Evolutionary conservation across 257 asterid genomes (phyloP).

Genomic region (Salvia rosmarinus): DNA sequence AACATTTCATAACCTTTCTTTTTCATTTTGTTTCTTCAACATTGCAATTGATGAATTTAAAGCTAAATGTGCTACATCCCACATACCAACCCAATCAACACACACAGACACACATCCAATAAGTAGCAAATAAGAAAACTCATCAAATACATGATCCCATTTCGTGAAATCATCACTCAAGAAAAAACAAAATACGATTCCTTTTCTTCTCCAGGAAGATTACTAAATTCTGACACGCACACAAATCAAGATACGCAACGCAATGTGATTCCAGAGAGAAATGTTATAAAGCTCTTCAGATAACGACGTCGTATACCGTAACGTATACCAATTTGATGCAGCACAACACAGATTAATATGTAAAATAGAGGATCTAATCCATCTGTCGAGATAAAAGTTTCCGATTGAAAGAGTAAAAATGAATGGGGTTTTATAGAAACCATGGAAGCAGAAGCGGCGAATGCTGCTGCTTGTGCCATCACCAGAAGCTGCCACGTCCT

Average conservation of each 20-base stretch:
- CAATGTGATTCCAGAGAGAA: conserved; percentile 1
- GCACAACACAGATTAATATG: background rate
- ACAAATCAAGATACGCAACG: background rate
- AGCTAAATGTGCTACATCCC: background rate
- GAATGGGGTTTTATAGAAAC: background rate
- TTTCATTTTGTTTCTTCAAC: background rate
- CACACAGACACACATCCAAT: background rate
- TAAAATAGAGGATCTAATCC: background rate
- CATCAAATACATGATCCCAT: background rate
- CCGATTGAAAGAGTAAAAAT: background rate
- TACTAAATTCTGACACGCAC: too few species aligned
- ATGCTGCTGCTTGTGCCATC: conserved; percentile 14
- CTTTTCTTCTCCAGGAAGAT: background rate
- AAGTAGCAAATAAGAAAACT: background rate
- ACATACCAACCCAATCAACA: background rate
- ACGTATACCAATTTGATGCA: background rate
- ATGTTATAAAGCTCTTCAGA: background rate
- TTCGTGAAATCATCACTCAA: background rate
- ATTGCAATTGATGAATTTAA: conserved; percentile 7
- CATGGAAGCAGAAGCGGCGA: conserved; percentile 23
- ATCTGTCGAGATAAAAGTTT: background rate
- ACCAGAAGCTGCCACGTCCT: conserved; percentile 28
- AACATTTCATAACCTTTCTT: background rate
- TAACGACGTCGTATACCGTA: conserved; percentile 18
- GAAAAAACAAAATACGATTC: background rate